Evolutionary conservation across 2,329 filamentous ascomycete species (phyloP).

Genomic region (Bipolaris zeicola): DNA sequence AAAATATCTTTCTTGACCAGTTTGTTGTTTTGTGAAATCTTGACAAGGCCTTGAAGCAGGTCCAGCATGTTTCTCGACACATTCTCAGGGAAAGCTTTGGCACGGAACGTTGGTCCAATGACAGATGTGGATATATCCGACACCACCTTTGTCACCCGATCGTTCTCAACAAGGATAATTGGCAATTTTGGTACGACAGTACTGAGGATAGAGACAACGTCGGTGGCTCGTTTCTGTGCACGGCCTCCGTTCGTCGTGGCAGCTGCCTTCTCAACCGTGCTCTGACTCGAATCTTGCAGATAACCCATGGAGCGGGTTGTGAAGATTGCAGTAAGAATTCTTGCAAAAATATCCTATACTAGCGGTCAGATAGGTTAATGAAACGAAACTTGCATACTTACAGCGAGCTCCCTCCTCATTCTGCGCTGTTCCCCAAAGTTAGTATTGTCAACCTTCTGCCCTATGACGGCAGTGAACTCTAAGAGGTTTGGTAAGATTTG

Average conservation of each 20-base stretch:
- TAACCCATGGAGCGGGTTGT: slow-evolving; percentile 83
- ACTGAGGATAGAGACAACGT: slow-evolving; percentile 80
- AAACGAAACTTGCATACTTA: slow-evolving; percentile 54
- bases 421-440: slow-evolving; percentile 93
- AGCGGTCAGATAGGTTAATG: slow-evolving; percentile 3
- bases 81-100: slow-evolving; percentile 85
- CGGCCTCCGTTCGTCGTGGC: slow-evolving; percentile 43
- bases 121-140: slow-evolving; percentile 82
- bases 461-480: slow-evolving; percentile 86
- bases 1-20: slow-evolving; percentile 90
- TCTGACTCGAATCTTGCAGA: slow-evolving; percentile 60
- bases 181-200: slow-evolving; percentile 79
- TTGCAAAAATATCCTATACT: slow-evolving; percentile 79
- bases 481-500: slow-evolving; percentile 85
- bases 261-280: slow-evolving; percentile 26
- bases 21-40: slow-evolving; percentile 80
- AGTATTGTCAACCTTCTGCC: slow-evolving; percentile 96
- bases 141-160: slow-evolving; percentile 79
- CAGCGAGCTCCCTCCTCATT: slow-evolving; percentile 87
- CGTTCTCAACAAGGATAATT: slow-evolving; percentile 82
- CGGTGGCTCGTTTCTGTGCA: slow-evolving; percentile 53
- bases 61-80: slow-evolving; percentile 72
- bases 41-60: slow-evolving; percentile 77
- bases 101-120: slow-evolving; percentile 79
- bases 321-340: slow-evolving; percentile 90